phyloP scores from a whole-genome alignment of 2,329 filamentous ascomycete species.

The Aspergillus pseudoglaucus region DNA sequence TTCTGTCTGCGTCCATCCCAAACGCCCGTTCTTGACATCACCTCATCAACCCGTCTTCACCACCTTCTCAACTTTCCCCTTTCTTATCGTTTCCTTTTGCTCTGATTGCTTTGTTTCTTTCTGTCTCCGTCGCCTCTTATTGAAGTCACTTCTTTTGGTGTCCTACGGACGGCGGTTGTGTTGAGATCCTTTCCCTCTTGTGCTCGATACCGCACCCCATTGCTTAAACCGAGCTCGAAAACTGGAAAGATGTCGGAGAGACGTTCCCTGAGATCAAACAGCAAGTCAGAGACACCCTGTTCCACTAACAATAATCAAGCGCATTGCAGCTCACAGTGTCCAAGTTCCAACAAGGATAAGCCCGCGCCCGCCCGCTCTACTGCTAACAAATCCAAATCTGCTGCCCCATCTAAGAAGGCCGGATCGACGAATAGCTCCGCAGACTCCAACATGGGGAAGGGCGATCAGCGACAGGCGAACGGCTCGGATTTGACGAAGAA shows the following conservation, averaged over 20 bases:
- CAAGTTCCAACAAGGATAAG: conserved; percentile 40
- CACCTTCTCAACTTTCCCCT: conserved; percentile 13
- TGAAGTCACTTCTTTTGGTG: conserved; percentile 3
- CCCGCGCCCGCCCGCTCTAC: conserved; percentile 37
- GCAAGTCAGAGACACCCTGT: conserved; percentile 41
- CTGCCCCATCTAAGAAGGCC: conserved; percentile 28
- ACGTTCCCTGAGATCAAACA: conserved; percentile 42
- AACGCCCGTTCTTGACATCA: conserved; percentile 31
- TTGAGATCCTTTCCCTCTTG: conserved; percentile 20
- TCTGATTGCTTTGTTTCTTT: conserved; percentile 6
- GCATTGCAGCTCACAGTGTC: conserved; percentile 38
- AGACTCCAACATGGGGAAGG: conserved; percentile 56
- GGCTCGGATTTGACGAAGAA: conserved; percentile 65
- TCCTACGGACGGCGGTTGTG: conserved; percentile 11
- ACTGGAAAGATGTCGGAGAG: conserved; percentile 42
- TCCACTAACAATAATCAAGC: conserved; percentile 43
- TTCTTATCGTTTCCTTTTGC: conserved; percentile 12
- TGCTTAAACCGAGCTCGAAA: conserved; percentile 25
- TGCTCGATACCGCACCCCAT: conserved; percentile 21
- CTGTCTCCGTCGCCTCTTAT: conserved; percentile 1
- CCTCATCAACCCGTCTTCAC: conserved; percentile 19
- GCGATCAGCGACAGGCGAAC: conserved; percentile 63
- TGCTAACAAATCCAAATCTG: conserved; percentile 35
- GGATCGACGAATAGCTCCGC: conserved; percentile 29
- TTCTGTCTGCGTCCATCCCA: conserved; percentile 26